Conservation (phyloP, 495 filamentous ascomycete genomes). For the Neurospora sublineolata region DNA sequence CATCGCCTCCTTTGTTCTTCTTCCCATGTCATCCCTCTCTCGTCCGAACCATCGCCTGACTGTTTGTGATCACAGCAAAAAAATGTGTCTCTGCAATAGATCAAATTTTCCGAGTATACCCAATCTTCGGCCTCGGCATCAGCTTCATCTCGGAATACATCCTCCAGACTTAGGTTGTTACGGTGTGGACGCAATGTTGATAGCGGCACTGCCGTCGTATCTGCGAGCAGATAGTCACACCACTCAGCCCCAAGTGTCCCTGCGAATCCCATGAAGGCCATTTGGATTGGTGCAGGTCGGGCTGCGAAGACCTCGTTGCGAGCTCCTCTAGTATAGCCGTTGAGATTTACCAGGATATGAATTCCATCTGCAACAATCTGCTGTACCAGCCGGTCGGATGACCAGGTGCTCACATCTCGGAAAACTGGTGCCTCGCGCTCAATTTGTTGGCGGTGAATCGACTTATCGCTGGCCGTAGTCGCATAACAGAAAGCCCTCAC, state of each 20-base stretch:
- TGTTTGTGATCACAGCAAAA: constrained; percentile 98
- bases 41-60: constrained; percentile 68
- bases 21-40: constrained; percentile 60
- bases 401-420: constrained; percentile 77
- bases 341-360: constrained; percentile 93
- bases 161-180: constrained; percentile 59
- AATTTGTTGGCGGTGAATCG: constrained; percentile 85
- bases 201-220: constrained; percentile 73
- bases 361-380: constrained; percentile 90
- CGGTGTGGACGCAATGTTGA: constrained; percentile 70
- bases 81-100: constrained; percentile 90
- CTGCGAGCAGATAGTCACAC: constrained; percentile 96
- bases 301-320: constrained; percentile 96
- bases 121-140: constrained; percentile 57
- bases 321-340: constrained; percentile 95
- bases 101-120: constrained; percentile 96
- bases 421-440: constrained; percentile 90
- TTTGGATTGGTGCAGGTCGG: constrained; percentile 88
- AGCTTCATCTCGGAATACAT: constrained; percentile 58
- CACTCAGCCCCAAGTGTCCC: constrained; percentile 94
- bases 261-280: constrained; percentile 99
- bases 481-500: constrained; percentile 91
- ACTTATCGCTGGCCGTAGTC: constrained; percentile 88
- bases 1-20: constrained; percentile 76
- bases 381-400: constrained; percentile 71